Percentiles rank a stretch among this genome's conserved stretches.
phyloP scores from a whole-genome alignment of 2,329 filamentous ascomycete genomes.

The Hypoxylon sp. region DNA sequence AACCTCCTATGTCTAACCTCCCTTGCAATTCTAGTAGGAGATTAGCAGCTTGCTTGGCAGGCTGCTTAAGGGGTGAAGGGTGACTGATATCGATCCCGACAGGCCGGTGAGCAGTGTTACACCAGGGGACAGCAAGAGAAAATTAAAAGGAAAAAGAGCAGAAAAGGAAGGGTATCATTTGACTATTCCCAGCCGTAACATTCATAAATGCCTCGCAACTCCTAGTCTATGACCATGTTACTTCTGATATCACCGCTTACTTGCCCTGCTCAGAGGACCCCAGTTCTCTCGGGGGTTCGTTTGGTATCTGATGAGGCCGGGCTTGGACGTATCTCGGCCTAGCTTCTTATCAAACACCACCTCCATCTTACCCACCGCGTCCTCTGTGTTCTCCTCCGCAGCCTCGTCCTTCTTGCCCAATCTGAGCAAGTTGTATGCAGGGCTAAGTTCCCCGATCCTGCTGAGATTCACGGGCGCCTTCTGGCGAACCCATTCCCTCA shows the following conservation, averaged over 20 bases:
- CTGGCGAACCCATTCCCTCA: conserved; percentile 89
- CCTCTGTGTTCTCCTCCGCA: conserved; percentile 35
- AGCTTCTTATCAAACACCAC: conserved; percentile 79
- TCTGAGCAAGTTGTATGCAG: conserved; percentile 75
- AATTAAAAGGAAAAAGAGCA: background rate
- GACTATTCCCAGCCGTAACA: conserved; percentile 14
- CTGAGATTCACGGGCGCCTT: conserved; percentile 78
- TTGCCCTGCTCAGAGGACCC: conserved; percentile 78
- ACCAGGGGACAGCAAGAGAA: conserved; percentile 7
- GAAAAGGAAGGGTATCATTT: conserved; percentile 43
- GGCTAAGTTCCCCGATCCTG: conserved; percentile 71
- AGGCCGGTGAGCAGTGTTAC: conserved; percentile 5
- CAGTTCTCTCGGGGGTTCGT: conserved; percentile 90
- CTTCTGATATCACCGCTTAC: conserved; percentile 55
- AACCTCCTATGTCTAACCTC: too few species aligned
- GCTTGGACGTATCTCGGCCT: conserved; percentile 72
- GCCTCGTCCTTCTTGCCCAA: conserved; percentile 50
- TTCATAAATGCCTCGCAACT: conserved; percentile 15
- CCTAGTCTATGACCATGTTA: conserved; percentile 6
- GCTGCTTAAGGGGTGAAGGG: conserved; percentile 2
- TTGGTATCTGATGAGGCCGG: conserved; percentile 85
- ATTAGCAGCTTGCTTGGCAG: too few species aligned
- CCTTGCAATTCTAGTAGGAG: too few species aligned
- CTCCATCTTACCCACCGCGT: conserved; percentile 48
- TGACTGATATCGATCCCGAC: conserved; percentile 8